phyloP scores from a whole-genome alignment of 768 basidiomycete genomes.

The Lactarius indigo region DNA sequence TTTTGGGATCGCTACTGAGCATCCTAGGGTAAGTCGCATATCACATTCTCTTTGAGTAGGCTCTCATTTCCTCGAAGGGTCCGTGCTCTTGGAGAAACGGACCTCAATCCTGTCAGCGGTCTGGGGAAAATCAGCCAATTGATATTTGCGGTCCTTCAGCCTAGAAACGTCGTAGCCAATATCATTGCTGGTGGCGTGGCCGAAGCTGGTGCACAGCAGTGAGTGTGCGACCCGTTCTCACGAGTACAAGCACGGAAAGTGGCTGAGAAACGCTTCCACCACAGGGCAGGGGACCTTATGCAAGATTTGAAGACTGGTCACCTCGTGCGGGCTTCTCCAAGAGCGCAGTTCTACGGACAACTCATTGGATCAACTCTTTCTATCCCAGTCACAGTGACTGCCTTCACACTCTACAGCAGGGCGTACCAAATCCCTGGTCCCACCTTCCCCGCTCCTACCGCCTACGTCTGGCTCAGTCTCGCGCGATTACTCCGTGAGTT shows the following conservation, averaged over 20 bases:
- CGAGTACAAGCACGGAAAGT: not conserved
- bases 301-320: slow-evolving; percentile 98
- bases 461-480: slow-evolving; percentile 87
- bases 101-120: slow-evolving; percentile 88
- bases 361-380: slow-evolving; percentile 86
- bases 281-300: slow-evolving; percentile 94
- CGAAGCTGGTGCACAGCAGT: slow-evolving; percentile 94
- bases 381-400: slow-evolving; percentile 84
- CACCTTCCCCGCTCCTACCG: slow-evolving; percentile 93
- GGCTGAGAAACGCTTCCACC: slow-evolving; percentile 7
- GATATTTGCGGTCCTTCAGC: slow-evolving; percentile 90
- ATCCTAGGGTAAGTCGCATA: slow-evolving; percentile 67
- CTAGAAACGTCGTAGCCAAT: slow-evolving; percentile 95
- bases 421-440: slow-evolving; percentile 90
- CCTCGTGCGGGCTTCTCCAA: slow-evolving; percentile 84
- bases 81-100: slow-evolving; percentile 92
- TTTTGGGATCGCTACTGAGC: slow-evolving; percentile 78
- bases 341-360: slow-evolving; percentile 93
- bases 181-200: slow-evolving; percentile 97
- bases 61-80: slow-evolving; percentile 48
- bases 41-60: not conserved
- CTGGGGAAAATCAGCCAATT: slow-evolving; percentile 94
- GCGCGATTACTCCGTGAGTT: slow-evolving; percentile 70
- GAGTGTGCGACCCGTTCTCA: slow-evolving; percentile 29
- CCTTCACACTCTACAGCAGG: slow-evolving; percentile 80